Evolutionary conservation across 495 filamentous ascomycete genomes (phyloP).

Genomic region (Physcia stellaris): DNA sequence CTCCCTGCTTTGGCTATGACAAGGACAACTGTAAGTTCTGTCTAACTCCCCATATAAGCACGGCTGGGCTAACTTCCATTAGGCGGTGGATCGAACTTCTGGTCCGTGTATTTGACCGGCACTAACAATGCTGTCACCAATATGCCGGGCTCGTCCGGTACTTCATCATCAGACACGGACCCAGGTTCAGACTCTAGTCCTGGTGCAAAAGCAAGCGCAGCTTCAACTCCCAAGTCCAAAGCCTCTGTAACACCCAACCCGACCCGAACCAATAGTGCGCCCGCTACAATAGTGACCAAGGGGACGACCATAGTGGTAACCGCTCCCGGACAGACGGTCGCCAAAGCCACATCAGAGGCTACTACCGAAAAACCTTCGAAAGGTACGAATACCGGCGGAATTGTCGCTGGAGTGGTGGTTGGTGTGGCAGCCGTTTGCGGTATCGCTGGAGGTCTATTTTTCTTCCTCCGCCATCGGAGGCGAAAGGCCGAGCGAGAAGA

Average conservation of each 20-base stretch:
- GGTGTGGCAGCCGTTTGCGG: slow-evolving; percentile 58
- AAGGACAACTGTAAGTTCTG: slow-evolving; percentile 32
- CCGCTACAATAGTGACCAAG: slow-evolving; percentile 14
- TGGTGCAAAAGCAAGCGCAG: background rate
- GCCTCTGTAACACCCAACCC: background rate
- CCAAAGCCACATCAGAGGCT: slow-evolving; percentile 7
- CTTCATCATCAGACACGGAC: too few species aligned
- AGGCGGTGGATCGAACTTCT: slow-evolving; percentile 33
- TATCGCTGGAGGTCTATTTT: slow-evolving; percentile 52
- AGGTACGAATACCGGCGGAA: slow-evolving; percentile 53
- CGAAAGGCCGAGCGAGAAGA: slow-evolving; percentile 66
- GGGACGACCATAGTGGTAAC: slow-evolving; percentile 29
- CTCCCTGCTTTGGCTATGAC: slow-evolving; percentile 29
- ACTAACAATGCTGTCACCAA: slow-evolving; percentile 17
- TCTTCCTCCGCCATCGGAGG: slow-evolving; percentile 62
- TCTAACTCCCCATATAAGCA: background rate
- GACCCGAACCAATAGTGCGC: background rate
- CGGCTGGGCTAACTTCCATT: slow-evolving; percentile 1
- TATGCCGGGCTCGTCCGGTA: slow-evolving; percentile 6
- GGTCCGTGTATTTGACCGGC: slow-evolving; percentile 33
- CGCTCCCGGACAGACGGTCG: slow-evolving; percentile 15
- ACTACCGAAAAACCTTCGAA: slow-evolving; percentile 12
- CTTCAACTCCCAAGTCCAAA: slow-evolving; percentile 1
- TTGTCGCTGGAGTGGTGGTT: slow-evolving; percentile 81
- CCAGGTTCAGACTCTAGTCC: slow-evolving; percentile 11